Evolutionary conservation across 768 basidiomycete genomes (phyloP).

Genomic region (Dentipellis fragilis): DNA sequence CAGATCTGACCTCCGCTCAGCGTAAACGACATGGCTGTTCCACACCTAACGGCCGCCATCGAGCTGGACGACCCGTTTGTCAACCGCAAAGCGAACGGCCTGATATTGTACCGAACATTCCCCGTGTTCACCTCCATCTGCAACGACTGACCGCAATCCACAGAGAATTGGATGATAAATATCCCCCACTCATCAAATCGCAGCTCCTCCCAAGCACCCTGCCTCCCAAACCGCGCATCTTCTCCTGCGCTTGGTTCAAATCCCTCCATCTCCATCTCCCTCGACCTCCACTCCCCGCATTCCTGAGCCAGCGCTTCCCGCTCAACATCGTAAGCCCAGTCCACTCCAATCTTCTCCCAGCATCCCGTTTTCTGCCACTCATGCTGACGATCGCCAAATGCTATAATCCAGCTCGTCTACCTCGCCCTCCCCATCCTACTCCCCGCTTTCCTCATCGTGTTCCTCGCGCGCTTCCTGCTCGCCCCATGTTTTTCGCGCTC

Average conservation of each 20-base stretch:
- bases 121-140: neutral
- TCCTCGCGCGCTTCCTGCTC: constrained; percentile 46
- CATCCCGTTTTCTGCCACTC: neutral
- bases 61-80: constrained; percentile 59
- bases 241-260: constrained; percentile 5
- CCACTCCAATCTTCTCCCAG: neutral
- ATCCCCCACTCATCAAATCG: constrained; percentile 11
- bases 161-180: constrained; percentile 10
- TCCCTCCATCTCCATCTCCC: neutral
- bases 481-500: constrained; percentile 49
- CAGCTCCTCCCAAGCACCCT: constrained; percentile 5
- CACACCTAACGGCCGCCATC: constrained; percentile 71
- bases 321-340: constrained; percentile 50
- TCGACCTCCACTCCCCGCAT: constrained; percentile 2
- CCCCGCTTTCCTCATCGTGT: constrained; percentile 44
- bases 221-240: constrained; percentile 2
- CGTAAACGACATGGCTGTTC: constrained; percentile 70
- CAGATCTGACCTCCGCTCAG: constrained; percentile 20
- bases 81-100: constrained; percentile 41
- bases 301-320: constrained; percentile 35
- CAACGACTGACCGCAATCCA: neutral
- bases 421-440: constrained; percentile 53
- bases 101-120: constrained; percentile 42
- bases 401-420: constrained; percentile 36
- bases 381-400: neutral